Evolutionary conservation across 73 alveolate species (phyloP).

Genomic region (Blepharisma stoltei): DNA sequence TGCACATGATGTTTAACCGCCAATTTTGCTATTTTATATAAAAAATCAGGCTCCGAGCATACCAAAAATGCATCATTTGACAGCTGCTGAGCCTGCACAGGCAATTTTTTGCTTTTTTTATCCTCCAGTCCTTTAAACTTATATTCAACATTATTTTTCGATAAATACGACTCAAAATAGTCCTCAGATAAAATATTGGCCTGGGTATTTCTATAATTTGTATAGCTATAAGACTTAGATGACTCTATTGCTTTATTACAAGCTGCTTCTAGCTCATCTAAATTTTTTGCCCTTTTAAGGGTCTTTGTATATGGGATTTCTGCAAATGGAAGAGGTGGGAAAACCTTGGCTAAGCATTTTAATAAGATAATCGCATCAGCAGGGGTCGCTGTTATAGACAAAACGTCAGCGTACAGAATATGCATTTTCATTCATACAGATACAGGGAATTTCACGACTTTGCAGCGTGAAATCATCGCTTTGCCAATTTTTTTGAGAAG

Average conservation of each 20-base stretch:
- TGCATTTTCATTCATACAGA: background rate
- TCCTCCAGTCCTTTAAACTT: too few species aligned
- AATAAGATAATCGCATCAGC: background rate
- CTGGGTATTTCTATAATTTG: background rate
- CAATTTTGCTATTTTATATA: constrained; percentile 1
- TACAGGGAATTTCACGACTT: background rate
- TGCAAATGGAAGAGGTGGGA: constrained; percentile 10
- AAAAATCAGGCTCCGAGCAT: background rate
- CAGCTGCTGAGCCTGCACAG: too few species aligned
- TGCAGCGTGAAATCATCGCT: background rate
- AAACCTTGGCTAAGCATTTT: background rate
- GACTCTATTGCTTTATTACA: constrained; percentile 8
- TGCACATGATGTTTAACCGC: background rate
- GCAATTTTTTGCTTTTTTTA: too few species aligned
- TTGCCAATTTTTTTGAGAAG: background rate
- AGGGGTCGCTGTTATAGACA: background rate
- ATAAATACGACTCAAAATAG: too few species aligned
- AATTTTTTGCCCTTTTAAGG: background rate
- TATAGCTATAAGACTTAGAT: constrained; percentile 5
- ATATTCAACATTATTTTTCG: too few species aligned
- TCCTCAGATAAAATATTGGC: too few species aligned
- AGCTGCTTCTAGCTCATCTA: constrained; percentile 18
- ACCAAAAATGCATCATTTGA: background rate
- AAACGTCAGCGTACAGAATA: background rate
- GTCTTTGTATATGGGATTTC: background rate